Evolutionary conservation across 176 grass and related monocot genomes (phyloP).

Genomic region (Poa pratensis): DNA sequence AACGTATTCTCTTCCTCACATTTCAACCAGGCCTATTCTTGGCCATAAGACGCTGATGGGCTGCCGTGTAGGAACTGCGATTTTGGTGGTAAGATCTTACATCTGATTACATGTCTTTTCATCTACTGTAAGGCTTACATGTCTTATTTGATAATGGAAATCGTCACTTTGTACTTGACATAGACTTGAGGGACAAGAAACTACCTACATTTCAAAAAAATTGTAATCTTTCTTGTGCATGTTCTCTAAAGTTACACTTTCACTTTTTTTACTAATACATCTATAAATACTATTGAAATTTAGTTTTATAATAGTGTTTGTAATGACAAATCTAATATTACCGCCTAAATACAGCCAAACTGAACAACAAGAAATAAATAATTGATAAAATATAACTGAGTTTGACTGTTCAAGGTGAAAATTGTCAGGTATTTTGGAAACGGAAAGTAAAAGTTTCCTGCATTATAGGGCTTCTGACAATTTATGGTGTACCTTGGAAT

Average conservation of each 20-base stretch:
- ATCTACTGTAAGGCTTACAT: background rate
- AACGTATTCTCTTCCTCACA: background rate
- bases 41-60: background rate
- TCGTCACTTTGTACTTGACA: background rate
- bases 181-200: background rate
- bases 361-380: background rate
- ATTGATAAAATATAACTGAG: background rate
- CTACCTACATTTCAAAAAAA: background rate
- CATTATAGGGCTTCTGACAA: background rate
- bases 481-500: background rate
- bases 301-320: background rate
- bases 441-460: background rate
- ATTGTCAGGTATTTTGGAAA: background rate
- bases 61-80: background rate
- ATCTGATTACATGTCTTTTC: background rate
- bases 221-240: background rate
- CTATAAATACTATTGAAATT: background rate
- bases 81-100: background rate
- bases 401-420: background rate
- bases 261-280: background rate
- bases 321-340: background rate
- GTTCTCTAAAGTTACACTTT: background rate
- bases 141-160: background rate
- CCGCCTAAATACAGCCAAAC: background rate
- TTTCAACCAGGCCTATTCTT: background rate